Evolutionary conservation across 768 basidiomycete species (phyloP), one percentile per base, ranked within the genome.

Genomic region (Trametes elegans): DNA sequence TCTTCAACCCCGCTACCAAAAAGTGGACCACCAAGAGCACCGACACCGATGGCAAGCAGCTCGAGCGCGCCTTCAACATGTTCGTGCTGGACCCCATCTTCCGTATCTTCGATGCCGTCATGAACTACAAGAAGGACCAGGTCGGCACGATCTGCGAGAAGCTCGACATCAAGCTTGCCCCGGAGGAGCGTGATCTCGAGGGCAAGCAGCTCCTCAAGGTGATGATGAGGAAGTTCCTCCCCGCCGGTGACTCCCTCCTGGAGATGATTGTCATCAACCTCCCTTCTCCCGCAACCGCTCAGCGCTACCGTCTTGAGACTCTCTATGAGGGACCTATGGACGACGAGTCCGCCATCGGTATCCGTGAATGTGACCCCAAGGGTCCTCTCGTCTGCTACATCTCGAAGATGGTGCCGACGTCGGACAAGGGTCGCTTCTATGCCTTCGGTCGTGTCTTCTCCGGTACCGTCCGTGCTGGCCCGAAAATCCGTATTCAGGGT

Each of bases 201-300:
- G 88, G 93, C 70, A 99, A 99, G 76, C 81, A 83, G 19, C 87
- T 99, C 66, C 89, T 99, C 73, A 99, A 99, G 79, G 86, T 88
- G 64, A 73, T 98, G 75, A 98, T 99, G 97, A 89, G 94, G 75
- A 97, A 97, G 77, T 99, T 98, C 90, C 80, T 98, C 63, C 97
- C 97, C 69, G 97, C 97, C 60, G 97, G 97, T 68, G 97, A 99
- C 75, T 88, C 95, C 41, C 87, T 99, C 65, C 73, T 99, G 76
- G 97, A 98, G 83, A 99, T 99, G 97, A 98, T 98, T 74, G 94
- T 98, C 80, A 92, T 99, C 75, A 93, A 98, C 79, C 86, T 99
- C 62, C 96, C 97, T 40, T 99, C 97, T 21, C 96, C 95, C 53
- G 86, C 85, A 53, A 98, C 96, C 59, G 97, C 97, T 59, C 97